phyloP scores from a whole-genome alignment of 495 filamentous ascomycete species.

The Hypomontagnella monticulosa region DNA sequence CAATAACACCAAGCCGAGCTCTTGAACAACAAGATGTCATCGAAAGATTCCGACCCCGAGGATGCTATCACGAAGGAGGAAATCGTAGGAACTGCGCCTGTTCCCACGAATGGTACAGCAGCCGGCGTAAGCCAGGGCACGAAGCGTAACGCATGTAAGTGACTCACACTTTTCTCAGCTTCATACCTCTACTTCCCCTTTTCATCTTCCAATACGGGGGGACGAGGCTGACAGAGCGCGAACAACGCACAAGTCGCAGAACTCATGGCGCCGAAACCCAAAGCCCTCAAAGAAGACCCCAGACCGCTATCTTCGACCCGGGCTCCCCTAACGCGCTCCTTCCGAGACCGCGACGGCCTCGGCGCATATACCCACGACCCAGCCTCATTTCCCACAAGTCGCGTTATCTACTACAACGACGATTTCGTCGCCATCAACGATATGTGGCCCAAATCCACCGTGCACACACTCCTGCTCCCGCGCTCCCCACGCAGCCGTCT shows the following conservation, averaged over 20 bases:
- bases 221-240: neutral
- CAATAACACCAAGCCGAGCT: neutral
- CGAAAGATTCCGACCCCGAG: conserved; percentile 35
- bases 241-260: conserved; percentile 61
- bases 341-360: conserved; percentile 68
- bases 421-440: conserved; percentile 86
- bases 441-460: conserved; percentile 80
- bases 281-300: conserved; percentile 51
- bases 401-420: conserved; percentile 74
- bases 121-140: conserved; percentile 30
- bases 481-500: conserved; percentile 70
- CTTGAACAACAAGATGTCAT: conserved; percentile 27
- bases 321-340: conserved; percentile 33
- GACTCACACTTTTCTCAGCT: conserved; percentile 2
- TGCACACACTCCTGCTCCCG: conserved; percentile 89
- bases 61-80: conserved; percentile 46
- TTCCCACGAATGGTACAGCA: conserved; percentile 3
- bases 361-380: conserved; percentile 77
- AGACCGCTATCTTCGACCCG: conserved; percentile 41
- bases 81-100: conserved; percentile 39
- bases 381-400: conserved; percentile 64
- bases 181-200: neutral
- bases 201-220: neutral
- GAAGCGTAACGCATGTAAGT: conserved; percentile 47
- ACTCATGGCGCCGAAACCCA: conserved; percentile 71